Evolutionary conservation across 1,284 basidiomycete genomes (phyloP).

Genomic region (Leccinum angustisporum): DNA sequence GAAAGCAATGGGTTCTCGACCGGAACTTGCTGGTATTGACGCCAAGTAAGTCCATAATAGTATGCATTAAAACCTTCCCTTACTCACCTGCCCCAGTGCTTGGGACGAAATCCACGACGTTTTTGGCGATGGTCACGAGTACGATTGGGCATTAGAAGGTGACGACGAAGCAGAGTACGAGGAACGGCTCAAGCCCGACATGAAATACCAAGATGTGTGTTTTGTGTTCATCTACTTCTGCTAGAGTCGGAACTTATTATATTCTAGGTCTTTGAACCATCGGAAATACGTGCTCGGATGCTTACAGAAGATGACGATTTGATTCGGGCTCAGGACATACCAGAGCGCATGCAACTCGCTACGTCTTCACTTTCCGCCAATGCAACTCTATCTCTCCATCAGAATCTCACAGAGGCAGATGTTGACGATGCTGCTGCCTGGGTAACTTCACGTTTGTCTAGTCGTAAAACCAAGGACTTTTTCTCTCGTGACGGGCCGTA

Average conservation of each 20-base stretch:
- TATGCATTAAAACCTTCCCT: slow-evolving; percentile 17
- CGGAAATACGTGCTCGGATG: slow-evolving; percentile 90
- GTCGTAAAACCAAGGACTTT: slow-evolving; percentile 74
- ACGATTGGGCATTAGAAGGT: slow-evolving; percentile 88
- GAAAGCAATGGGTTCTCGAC: slow-evolving; percentile 61
- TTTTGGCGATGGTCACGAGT: slow-evolving; percentile 96
- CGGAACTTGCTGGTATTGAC: slow-evolving; percentile 85
- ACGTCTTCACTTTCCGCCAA: slow-evolving; percentile 79
- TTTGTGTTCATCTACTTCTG: slow-evolving; percentile 3
- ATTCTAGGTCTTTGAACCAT: slow-evolving; percentile 92
- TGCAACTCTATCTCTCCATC: slow-evolving; percentile 66
- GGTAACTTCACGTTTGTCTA: slow-evolving; percentile 86
- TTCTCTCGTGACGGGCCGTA: slow-evolving; percentile 63
- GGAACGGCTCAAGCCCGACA: slow-evolving; percentile 65
- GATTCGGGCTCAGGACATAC: slow-evolving; percentile 88
- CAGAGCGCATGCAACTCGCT: slow-evolving; percentile 94
- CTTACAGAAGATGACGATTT: slow-evolving; percentile 95
- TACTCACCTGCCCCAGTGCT: slow-evolving; percentile 54
- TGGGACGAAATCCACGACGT: slow-evolving; percentile 98
- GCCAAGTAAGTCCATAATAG: slow-evolving; percentile 61
- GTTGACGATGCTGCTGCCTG: slow-evolving; percentile 84
- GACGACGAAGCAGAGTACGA: slow-evolving; percentile 69
- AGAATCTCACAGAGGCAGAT: slow-evolving; percentile 66
- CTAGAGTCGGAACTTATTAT: slow-evolving; percentile 10
- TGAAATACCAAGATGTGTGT: slow-evolving; percentile 88